Evolutionary conservation across 352 stramenopile species (phyloP), one percentile per base, ranked within the genome.

Genomic region (Phytophthora uliginosa): DNA sequence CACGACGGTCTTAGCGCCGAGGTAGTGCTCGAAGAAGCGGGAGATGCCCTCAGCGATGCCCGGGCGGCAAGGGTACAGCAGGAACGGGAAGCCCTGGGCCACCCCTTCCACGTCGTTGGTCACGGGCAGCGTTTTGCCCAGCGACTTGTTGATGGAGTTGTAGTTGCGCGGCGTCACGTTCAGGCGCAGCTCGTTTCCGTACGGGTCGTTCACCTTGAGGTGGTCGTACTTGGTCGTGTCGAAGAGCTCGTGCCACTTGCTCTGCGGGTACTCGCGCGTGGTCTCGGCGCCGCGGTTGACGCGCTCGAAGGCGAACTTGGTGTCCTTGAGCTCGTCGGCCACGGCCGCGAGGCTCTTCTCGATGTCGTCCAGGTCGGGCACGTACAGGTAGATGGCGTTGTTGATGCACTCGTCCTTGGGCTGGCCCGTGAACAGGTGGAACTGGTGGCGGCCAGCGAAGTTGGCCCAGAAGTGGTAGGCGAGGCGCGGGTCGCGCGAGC

Each of bases 401-500:
- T 85, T 77, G 55, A 93, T 87, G 61, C 74, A 82, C 66, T 93
- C 84, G 69, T 82, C 71, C 66, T 87, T 81, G 45, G 77, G 62
- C 69, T 93, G 83, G 33, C 81, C 57, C 28, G 85, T 90, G 69
- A 93, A 91, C 28, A 93, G 61, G 60, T 93, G 85, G 67, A 93
- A 93, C 73, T 93, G 85, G 71, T 90, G 86, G 65, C 85, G 82
- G 10, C 63, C 72, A 0, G 80, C 85, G 36, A 81, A 90, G 57
- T 93, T 93, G 62, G 83, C 84, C 79, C 85, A 90, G 60, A 91
- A 89, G 66, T 91, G 83, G 68, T 88, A 90, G n/a, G 76, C 66
- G 22, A 93, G 74, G 15, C 85, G 83, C 45, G 85, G 82, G 65
- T 93, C 85, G 13, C 83, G 83, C 62, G 85, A 79, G 78, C 85